Base-by-base conservation (phyloP, 2,329 filamentous ascomycete species). In the Ceratocystis smalleyi region DNA sequence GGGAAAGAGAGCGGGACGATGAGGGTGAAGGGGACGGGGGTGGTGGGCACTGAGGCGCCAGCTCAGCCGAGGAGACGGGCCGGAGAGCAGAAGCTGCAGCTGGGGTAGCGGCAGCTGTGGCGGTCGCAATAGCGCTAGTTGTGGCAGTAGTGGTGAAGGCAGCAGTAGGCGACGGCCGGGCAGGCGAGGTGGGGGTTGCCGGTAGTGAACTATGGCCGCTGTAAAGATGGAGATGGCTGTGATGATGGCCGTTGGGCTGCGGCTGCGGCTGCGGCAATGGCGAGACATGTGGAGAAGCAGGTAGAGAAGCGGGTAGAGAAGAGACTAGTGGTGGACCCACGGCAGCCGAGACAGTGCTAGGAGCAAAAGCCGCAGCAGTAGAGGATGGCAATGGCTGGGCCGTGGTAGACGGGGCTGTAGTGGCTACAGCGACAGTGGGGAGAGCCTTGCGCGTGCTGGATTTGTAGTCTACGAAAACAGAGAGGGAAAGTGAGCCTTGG, bases 1-100 rank as follows among this genome's bases (percentile, higher is more conserved):
- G 65, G 5, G 65, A 64, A 45, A 43, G 15, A 1, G 77, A 74
- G 45, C 65, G 65, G 27, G 65, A 63, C 17, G 61, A 47, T 15
- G 62, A 45, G 17, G 49, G 24, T 22, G 62, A 63, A 22, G 47
- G 32, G 32, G 62, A 54, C 35, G 30, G 49, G 30, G 49, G 35
- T 27, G 49, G 62, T 17, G 62, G 51, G 40, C 27, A 40, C 30
- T 55, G 22, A 24, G 51, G 51, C 24, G 27, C 22, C 12, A 19
- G 5, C 22, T 55, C 51, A 22, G 51, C 51, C 1, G 49, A 35
- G 15, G 19, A 43, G 30, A 30, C 43, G 30, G 22, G 63, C n/a
- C 17, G 27, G 5, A 32, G 63, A 7, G 22, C 51, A 17, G 51
- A n/a, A 22, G 43, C 43, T 10, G 54, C 22, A 17, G 62, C 47